Evolutionary conservation across 768 basidiomycete species (phyloP).

Genomic region (Trametes meyenii): DNA sequence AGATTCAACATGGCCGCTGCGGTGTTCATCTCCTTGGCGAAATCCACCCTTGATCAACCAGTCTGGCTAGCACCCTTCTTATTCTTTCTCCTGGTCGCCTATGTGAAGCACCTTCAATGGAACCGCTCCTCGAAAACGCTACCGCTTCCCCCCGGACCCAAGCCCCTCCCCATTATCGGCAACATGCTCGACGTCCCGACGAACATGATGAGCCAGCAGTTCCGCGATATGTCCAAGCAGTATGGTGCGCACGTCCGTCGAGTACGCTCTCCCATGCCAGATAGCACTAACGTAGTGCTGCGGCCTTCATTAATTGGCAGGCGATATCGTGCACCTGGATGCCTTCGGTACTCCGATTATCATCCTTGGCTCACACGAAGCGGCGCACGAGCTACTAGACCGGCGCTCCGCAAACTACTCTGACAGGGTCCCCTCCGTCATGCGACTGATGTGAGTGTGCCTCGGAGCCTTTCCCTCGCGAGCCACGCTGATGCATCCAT

Average conservation of each 20-base stretch:
- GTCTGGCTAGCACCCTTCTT: slow-evolving; percentile 12
- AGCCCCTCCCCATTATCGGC: slow-evolving; percentile 29
- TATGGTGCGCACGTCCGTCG: slow-evolving; percentile 18
- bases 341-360: slow-evolving; percentile 26
- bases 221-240: slow-evolving; percentile 17
- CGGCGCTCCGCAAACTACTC: slow-evolving; percentile 31
- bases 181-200: slow-evolving; percentile 29
- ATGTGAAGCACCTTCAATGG: slow-evolving; percentile 5
- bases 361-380: slow-evolving; percentile 27
- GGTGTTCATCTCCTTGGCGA: background rate
- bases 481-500: background rate
- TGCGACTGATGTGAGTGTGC: slow-evolving; percentile 17
- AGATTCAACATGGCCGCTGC: background rate
- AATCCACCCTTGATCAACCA: background rate
- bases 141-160: slow-evolving; percentile 31
- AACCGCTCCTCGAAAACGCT: slow-evolving; percentile 1
- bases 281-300: background rate
- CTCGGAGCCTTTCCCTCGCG: background rate
- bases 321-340: slow-evolving; percentile 27
- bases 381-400: slow-evolving; percentile 31
- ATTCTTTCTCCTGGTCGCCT: slow-evolving; percentile 3
- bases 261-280: background rate
- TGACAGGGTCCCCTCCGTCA: slow-evolving; percentile 24
- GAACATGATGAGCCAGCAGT: slow-evolving; percentile 15
- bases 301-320: slow-evolving; percentile 2